Conservation (phyloP, 768 basidiomycete species). For the Amanita pseudoporphyria region DNA sequence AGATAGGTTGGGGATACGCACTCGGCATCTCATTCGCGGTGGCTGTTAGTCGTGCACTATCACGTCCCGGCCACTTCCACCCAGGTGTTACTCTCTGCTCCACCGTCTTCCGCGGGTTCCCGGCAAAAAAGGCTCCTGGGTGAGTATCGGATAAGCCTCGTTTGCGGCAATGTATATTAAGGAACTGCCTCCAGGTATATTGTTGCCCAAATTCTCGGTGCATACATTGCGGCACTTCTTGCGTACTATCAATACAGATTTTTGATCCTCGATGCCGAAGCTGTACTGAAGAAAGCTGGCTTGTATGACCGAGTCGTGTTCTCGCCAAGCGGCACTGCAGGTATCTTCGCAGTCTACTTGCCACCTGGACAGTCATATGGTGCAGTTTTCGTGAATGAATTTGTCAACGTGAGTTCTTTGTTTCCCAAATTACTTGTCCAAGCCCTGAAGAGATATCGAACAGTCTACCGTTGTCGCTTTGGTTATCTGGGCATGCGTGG, state of each 20-base stretch:
- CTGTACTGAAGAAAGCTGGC: conserved; percentile 2
- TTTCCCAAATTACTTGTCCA: neutral
- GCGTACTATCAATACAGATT: conserved; percentile 10
- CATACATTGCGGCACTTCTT: conserved; percentile 10
- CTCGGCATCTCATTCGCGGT: conserved; percentile 11
- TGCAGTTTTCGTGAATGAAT: conserved; percentile 11
- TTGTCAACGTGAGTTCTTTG: conserved; percentile 5
- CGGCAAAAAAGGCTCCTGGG: conserved; percentile 9
- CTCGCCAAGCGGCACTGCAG: conserved; percentile 11
- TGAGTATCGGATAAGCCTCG: neutral
- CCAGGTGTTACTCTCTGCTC: conserved; percentile 10
- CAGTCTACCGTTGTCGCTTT: conserved; percentile 37
- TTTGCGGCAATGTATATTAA: neutral
- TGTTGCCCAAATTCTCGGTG: conserved; percentile 14
- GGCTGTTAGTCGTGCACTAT: conserved; percentile 8
- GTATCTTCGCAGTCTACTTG: conserved; percentile 13
- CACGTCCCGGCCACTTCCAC: conserved; percentile 9
- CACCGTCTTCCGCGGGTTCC: conserved; percentile 10
- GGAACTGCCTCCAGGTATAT: conserved; percentile 8
- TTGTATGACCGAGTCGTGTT: conserved; percentile 4
- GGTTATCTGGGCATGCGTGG: conserved; percentile 40
- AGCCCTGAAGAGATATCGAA: neutral
- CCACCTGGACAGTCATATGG: conserved; percentile 10
- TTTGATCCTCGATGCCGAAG: conserved; percentile 9
- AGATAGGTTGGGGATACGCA: conserved; percentile 10